Evolutionary conservation across 768 basidiomycete genomes (phyloP), one percentile per base, ranked within the genome.

Genomic region (Suillus subaureus): DNA sequence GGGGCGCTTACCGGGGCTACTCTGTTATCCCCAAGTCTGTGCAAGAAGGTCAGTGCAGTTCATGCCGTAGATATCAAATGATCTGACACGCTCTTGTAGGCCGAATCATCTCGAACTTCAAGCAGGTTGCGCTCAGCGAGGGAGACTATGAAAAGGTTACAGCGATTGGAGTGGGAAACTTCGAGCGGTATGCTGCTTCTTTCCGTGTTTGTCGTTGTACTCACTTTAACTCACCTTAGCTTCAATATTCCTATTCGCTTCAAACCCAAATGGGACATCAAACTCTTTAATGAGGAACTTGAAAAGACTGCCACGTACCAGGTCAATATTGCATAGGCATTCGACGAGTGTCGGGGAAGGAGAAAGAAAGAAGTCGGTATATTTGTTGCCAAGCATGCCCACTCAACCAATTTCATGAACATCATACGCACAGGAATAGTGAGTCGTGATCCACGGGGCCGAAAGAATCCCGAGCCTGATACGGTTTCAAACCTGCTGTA

Each of bases 21-120:
- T 88, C 88, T 11, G 90, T 95, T 67, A 93, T 95, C 71, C 94
- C 94, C 21, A 95, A 96, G 84, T 88, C 87, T 63, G 91, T 93
- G 33, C 81, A 89, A 64, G 81, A 89, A 72, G 77, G 83, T 84
- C 9, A 21, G 40, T 60, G 18, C 3, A 13, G 42, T 28, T 28
- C 21, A 45, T 23, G 74, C 63, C 31, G 62, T n/a, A 18, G 64
- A 49, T 6, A 33, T 28, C 42, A 16, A 31, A 54, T 39, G 31
- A 62, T 21, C 16, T 33, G 16, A 18, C n/a, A 2, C 21, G 31
- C 12, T 5, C 9, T 52, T 61, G 47, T 66, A 82, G 85, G 80
- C 4, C 90, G 91, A 47, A 89, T 93, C 78, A 74, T 81, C 61
- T 88, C 88, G 67, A 94, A 95, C 81, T 92, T 93, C 81, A 75